Conservation (phyloP, 108 stramenopile species). For the Cyclostephanos tholiformis region DNA sequence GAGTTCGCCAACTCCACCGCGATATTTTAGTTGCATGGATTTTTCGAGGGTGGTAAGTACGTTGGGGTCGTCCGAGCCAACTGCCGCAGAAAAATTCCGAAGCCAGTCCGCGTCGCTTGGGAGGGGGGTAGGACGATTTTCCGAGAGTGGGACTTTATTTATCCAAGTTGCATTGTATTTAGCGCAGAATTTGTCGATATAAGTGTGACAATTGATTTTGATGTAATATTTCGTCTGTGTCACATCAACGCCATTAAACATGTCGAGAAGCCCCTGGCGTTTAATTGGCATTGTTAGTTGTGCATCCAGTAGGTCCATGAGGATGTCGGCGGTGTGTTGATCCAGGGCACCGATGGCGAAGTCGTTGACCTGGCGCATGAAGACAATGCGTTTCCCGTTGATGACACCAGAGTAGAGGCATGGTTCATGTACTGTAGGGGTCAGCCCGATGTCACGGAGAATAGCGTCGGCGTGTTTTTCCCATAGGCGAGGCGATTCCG, state of each 20-base stretch:
- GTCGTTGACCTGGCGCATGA: constrained; percentile 12
- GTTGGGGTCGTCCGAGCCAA: background rate
- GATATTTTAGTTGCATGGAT: constrained; percentile 32
- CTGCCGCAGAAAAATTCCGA: background rate
- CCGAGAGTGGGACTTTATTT: constrained; percentile 2
- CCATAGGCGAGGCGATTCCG: too few relatives aligned
- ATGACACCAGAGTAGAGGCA: background rate
- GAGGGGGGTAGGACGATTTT: constrained; percentile 4
- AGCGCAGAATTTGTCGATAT: constrained; percentile 20
- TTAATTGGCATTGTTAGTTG: constrained; percentile 16
- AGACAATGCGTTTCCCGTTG: too few relatives aligned
- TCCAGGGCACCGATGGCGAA: constrained; percentile 27
- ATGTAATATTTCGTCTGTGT: constrained; percentile 32
- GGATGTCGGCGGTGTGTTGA: background rate
- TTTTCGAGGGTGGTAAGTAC: constrained; percentile 15
- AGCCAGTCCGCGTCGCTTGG: background rate
- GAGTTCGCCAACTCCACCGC: constrained; percentile 46
- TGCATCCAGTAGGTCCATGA: constrained; percentile 11
- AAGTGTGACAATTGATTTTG: constrained; percentile 32
- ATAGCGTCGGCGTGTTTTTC: too few relatives aligned
- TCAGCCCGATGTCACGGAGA: too few relatives aligned
- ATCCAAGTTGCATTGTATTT: constrained; percentile 24
- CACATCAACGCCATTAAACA: constrained; percentile 49
- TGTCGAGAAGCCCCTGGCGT: constrained; percentile 34
- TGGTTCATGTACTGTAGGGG: constrained; percentile 15